Conservation (phyloP, 495 filamentous ascomycete species). For the Staphylotrichum tortipilum region DNA sequence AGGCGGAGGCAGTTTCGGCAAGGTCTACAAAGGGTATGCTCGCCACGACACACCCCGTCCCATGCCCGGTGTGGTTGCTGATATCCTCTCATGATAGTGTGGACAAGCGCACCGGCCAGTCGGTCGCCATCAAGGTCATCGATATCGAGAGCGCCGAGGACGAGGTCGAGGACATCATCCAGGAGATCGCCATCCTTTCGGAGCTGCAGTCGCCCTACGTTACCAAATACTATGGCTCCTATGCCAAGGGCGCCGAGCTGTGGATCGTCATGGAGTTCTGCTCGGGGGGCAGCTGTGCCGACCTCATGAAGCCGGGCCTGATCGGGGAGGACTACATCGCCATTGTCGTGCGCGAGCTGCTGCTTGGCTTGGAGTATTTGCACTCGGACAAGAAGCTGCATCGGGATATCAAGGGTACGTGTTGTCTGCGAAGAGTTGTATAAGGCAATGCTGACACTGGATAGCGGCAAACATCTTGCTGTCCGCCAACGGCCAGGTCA, state of each 20-base stretch:
- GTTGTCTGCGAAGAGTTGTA: too few relatives aligned
- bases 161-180: conserved; percentile 97
- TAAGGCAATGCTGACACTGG: conserved; percentile 8
- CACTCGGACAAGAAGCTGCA: conserved; percentile 94
- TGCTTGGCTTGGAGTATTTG: conserved; percentile 85
- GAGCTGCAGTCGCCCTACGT: conserved; percentile 91
- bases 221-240: conserved; percentile 94
- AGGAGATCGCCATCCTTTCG: conserved; percentile 92
- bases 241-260: conserved; percentile 85
- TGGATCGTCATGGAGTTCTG: conserved; percentile 99
- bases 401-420: conserved; percentile 85
- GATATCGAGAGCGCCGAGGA: conserved; percentile 98
- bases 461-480: conserved; percentile 85
- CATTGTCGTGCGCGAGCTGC: conserved; percentile 83
- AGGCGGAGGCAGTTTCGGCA: conserved; percentile 86
- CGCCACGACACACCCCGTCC: not conserved
- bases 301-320: conserved; percentile 84
- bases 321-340: conserved; percentile 91
- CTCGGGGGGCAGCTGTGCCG: conserved; percentile 83
- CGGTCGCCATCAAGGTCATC: conserved; percentile 92
- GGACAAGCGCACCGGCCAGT: conserved; percentile 73
- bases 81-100: conserved; percentile 52
- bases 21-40: conserved; percentile 84
- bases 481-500: conserved; percentile 84
- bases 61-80: conserved; percentile 20